Base-by-base conservation (phyloP, 371 early-diverging fungal species). In the Nematocida displodere region DNA sequence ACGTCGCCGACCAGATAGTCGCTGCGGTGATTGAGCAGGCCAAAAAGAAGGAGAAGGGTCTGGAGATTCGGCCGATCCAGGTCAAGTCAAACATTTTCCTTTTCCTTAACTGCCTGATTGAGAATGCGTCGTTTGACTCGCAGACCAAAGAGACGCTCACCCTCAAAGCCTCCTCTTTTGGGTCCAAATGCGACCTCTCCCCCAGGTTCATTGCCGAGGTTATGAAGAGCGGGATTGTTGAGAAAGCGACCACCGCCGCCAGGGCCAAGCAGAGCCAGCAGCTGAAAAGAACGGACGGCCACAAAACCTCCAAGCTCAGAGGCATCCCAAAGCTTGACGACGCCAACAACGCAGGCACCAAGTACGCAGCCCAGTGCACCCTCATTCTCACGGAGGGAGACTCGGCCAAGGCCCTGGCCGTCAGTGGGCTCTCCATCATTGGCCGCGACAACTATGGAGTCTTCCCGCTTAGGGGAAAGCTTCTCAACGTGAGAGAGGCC, bases 91-190 rank as follows among this genome's bases (percentile, higher is more conserved):
- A 92, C 66, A 86, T 97, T 82, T 92, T 89, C 86, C 75, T 99
- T 5, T 98, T 96, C 84, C 86, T 99, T 80, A 99, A 99, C 84
- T 90, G 90, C 79, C 80, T 90, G 64, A 94, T 99, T 64, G 95
- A 93, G 78, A 99, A 99, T 81, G 96, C 99, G 2, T 85, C 93
- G 0, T 99, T 99, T 83, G 96, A 98, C 83, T 93, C 94, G 5
- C 99, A 98, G 83, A 99, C 98, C 22, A 98, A 98, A 83, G 99
- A 97, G 79, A 91, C 87, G 78, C 87, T 98, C 88, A 98, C 97
- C 0, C 83, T 95, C 47, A 87, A 89, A 58, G 78, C 80, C 20
- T 83, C 87, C 2, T 80, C 87, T 0, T 97, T 99, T 85, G 97
- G 96, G 2, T 91, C 91, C 15, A 89, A 87, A 61, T 93, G 91